A percentile compares a stretch with the other conserved stretches of the same genome.
These are phyloP conservation scores for Mucor indicus DNA, from an alignment of 371 early-diverging fungal genomes.

Conservation along the genomic window DNA sequence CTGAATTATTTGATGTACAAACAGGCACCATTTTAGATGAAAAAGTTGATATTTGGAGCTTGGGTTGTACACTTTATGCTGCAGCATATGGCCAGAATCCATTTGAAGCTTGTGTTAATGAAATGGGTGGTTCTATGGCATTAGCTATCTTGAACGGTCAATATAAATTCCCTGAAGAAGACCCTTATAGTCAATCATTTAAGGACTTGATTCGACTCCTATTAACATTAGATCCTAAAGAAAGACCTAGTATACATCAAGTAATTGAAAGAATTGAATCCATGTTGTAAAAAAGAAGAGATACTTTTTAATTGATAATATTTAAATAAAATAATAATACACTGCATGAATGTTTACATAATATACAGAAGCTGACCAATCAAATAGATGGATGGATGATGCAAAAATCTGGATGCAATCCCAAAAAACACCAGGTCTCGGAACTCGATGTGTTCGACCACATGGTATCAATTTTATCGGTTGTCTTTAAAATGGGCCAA, in stretches of 20 bases:
- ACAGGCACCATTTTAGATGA: conserved; percentile 57
- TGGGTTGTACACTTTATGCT: conserved; percentile 73
- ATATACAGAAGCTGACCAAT: no score
- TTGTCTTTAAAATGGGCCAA: no score
- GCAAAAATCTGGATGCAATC: no score
- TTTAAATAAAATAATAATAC: no score
- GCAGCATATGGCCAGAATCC: conserved; percentile 71
- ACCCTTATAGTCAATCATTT: conserved; percentile 59
- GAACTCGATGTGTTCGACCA: no score
- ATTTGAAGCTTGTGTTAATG: conserved; percentile 64
- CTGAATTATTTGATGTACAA: conserved; percentile 77
- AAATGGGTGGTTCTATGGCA: conserved; percentile 69
- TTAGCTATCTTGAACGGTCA: conserved; percentile 66
- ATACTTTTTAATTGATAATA: no score
- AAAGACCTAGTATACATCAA: conserved; percentile 60
- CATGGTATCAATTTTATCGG: no score
- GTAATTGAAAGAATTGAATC: conserved; percentile 24
- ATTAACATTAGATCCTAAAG: conserved; percentile 60
- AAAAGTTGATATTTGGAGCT: conserved; percentile 75
- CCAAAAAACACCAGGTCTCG: no score
- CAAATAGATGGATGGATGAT: no score
- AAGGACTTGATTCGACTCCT: conserved; percentile 55
- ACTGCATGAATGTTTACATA: no score
- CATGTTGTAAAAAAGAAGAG: no score
- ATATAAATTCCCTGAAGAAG: conserved; percentile 50